phyloP scores from a whole-genome alignment of 805 yeast species.

The Candida dendrica region DNA sequence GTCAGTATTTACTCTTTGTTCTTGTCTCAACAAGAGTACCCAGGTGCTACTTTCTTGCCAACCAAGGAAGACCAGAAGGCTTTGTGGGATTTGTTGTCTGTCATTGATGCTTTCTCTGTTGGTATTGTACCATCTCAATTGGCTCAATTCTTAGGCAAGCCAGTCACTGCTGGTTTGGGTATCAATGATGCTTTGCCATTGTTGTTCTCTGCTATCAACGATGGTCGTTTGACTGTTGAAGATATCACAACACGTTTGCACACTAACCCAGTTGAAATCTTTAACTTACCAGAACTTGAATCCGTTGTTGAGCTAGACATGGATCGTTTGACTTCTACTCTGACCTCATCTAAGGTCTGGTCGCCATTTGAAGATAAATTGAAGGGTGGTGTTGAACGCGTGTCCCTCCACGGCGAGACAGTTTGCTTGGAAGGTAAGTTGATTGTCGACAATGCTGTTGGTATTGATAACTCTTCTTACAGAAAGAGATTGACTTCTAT shows the following conservation, averaged over 20 bases:
- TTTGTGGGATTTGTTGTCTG: slow-evolving; percentile 68
- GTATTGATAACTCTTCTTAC: slow-evolving; percentile 31
- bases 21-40: slow-evolving; percentile 63
- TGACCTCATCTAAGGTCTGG: slow-evolving; percentile 36
- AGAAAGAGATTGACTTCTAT: slow-evolving; percentile 21
- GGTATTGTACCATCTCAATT: slow-evolving; percentile 73
- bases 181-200: slow-evolving; percentile 76
- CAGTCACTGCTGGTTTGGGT: slow-evolving; percentile 67
- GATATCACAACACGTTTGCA: slow-evolving; percentile 71
- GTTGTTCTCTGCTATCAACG: slow-evolving; percentile 70
- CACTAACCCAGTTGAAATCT: slow-evolving; percentile 74
- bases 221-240: slow-evolving; percentile 60
- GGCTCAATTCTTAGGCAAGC: slow-evolving; percentile 56
- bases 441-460: slow-evolving; percentile 51
- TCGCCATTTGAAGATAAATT: slow-evolving; percentile 53
- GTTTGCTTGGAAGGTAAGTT: slow-evolving; percentile 80
- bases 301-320: slow-evolving; percentile 76
- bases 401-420: slow-evolving; percentile 68
- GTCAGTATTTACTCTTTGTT: slow-evolving; percentile 76
- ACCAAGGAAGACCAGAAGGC: slow-evolving; percentile 72
- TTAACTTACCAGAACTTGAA: slow-evolving; percentile 76
- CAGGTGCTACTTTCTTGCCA: slow-evolving; percentile 69
- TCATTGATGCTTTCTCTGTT: slow-evolving; percentile 80
- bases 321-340: slow-evolving; percentile 53
- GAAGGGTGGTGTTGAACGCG: slow-evolving; percentile 85